Conservation (phyloP, 768 basidiomycete genomes). For the Melanogaster broomeanus region DNA sequence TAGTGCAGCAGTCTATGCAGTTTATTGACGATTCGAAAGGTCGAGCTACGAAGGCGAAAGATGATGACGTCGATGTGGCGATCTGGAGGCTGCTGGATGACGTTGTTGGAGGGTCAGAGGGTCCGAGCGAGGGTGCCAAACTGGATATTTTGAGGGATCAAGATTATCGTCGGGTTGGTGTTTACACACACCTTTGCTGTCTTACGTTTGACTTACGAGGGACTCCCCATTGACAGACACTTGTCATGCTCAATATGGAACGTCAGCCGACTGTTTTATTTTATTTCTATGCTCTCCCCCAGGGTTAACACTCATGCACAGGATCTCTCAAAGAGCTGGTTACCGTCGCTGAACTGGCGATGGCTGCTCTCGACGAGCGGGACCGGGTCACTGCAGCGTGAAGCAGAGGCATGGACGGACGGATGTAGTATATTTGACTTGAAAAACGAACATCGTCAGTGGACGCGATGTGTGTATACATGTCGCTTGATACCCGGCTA, state of each 20-base stretch:
- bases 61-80: conserved; percentile 8
- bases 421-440: no score
- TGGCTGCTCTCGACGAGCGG: conserved; percentile 32
- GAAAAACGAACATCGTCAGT: no score
- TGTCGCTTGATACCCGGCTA: no score
- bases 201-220: not conserved
- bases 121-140: conserved; percentile 35
- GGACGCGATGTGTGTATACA: no score
- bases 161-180: conserved; percentile 43
- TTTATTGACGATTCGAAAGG: conserved; percentile 24
- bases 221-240: conserved; percentile 28
- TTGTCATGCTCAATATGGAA: conserved; percentile 48
- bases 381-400: conserved; percentile 21
- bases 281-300: not conserved
- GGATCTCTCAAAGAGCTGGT: conserved; percentile 36
- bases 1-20: conserved; percentile 44
- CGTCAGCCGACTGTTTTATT: conserved; percentile 34
- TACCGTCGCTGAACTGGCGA: conserved; percentile 34
- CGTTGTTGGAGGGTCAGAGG: conserved; percentile 33
- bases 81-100: conserved; percentile 44
- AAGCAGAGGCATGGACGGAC: not conserved
- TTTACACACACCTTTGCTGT: not conserved
- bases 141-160: conserved; percentile 44
- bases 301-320: conserved; percentile 9
- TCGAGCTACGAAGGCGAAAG: conserved; percentile 5